Conservation (phyloP, 345 rosid genomes). For the Eutrema japonicum region DNA sequence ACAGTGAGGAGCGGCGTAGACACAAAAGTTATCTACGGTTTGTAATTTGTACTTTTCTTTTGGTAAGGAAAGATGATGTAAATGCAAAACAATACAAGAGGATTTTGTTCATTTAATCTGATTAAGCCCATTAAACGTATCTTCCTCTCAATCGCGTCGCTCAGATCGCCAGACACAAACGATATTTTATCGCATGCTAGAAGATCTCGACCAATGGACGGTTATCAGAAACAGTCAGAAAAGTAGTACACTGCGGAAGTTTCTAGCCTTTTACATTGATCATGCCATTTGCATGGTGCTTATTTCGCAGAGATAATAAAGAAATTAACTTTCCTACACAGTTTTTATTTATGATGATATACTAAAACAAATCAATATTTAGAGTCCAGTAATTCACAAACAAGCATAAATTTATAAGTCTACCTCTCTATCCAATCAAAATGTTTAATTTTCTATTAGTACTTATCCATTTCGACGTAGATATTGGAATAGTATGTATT, state of each 20-base stretch:
- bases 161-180: background rate
- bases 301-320: background rate
- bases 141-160: background rate
- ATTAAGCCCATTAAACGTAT: constrained; percentile 16
- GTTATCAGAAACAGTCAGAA: constrained; percentile 7
- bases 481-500: background rate
- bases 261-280: constrained; percentile 19
- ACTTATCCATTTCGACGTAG: background rate
- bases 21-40: background rate
- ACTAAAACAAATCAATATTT: too few relatives aligned
- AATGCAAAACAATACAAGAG: constrained; percentile 15
- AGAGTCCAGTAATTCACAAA: too few relatives aligned
- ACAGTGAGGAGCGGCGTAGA: constrained; percentile 28
- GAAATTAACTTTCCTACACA: background rate
- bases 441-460: background rate
- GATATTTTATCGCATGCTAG: background rate
- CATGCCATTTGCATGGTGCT: constrained; percentile 24
- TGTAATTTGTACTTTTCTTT: constrained; percentile 33
- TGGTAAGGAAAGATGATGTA: constrained; percentile 10
- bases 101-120: background rate
- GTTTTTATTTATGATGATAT: background rate
- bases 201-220: constrained; percentile 6
- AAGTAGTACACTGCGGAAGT: constrained; percentile 14
- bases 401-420: too few relatives aligned
- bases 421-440: background rate